Base-by-base conservation (phyloP, 257 asterid genomes). In the Plantago elongata region DNA sequence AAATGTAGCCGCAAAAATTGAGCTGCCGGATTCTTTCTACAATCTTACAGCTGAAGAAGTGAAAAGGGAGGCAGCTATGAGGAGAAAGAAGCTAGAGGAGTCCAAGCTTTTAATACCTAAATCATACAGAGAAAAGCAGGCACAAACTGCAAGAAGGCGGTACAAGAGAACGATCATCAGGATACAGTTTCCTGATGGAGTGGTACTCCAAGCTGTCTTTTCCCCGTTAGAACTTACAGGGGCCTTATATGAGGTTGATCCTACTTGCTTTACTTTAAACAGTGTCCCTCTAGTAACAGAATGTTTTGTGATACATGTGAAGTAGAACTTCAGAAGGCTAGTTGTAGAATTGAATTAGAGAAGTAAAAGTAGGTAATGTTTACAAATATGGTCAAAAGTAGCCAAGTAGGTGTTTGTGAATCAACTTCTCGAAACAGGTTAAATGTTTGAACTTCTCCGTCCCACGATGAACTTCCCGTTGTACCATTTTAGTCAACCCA, bases 161-260 rank as follows among this genome's bases (percentile, higher is more conserved):
- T 84, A 87, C 69, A 75, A 66, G 29, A 89, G 65, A 85, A 85
- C 88, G 3, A 74, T 93, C 57, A 80, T 93, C 56, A 75, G 99
- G 60, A 51, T 87, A 54, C 96, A 87, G 80, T 93, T 93, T 72
- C 99, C 95, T 34, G 97, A 93, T 69, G 96, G 94, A 54, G 89
- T 87, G 56, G 88, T 89, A 58, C 96, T 93, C 69, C 97, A 93
- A 74, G 97, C 92, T 60, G 71, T 82, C 51, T 93, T 93, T 79
- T 77, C 83, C 38, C 90, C 99, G 18, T 77, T 70, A 6, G 95
- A 89, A 75, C 77, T 76, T 22, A 89, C 99, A 45, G 76, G 78
- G 13, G 70, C 82, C 75, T 83, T 93, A 37, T 89, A 87, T 40
- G 88, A 89, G 94, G 99, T 93, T 72, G 54, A 94, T 79, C 51